phyloP scores from a whole-genome alignment of 2,329 filamentous ascomycete genomes.

The Arthrobotrys megalospora region DNA sequence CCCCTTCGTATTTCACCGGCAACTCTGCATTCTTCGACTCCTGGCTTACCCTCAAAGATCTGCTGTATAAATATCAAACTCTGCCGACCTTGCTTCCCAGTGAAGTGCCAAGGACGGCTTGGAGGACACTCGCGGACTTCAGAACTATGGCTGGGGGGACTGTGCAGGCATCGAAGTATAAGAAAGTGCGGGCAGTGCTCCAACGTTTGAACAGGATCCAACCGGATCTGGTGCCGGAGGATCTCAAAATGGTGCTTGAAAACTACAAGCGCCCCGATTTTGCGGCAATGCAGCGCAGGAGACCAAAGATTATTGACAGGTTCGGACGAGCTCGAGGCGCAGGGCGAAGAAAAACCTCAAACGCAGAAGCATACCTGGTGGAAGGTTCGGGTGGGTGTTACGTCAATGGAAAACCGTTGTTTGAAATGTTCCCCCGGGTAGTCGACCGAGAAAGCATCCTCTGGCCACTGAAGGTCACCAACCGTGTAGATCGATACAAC shows the following conservation, averaged over 20 bases:
- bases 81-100: constrained; percentile 78
- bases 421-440: constrained; percentile 84
- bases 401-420: constrained; percentile 89
- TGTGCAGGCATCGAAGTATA: constrained; percentile 83
- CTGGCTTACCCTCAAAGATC: constrained; percentile 79
- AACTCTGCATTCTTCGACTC: constrained; percentile 89
- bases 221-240: constrained; percentile 79
- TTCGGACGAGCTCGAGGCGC: constrained; percentile 84
- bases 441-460: constrained; percentile 95
- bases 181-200: constrained; percentile 80
- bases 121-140: constrained; percentile 85
- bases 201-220: constrained; percentile 89
- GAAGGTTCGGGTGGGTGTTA: constrained; percentile 92
- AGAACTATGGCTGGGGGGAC: constrained; percentile 79
- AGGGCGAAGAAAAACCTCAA: constrained; percentile 88
- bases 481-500: constrained; percentile 95
- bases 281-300: constrained; percentile 71
- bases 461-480: constrained; percentile 88
- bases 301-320: constrained; percentile 71
- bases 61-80: constrained; percentile 79
- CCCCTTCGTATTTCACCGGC: constrained; percentile 94
- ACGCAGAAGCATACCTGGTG: constrained; percentile 87
- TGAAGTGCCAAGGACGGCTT: constrained; percentile 81
- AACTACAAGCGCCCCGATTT: constrained; percentile 84
- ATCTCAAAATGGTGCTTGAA: constrained; percentile 77